phyloP scores from a whole-genome alignment of 768 basidiomycete species.

The Boletellus sp. region DNA sequence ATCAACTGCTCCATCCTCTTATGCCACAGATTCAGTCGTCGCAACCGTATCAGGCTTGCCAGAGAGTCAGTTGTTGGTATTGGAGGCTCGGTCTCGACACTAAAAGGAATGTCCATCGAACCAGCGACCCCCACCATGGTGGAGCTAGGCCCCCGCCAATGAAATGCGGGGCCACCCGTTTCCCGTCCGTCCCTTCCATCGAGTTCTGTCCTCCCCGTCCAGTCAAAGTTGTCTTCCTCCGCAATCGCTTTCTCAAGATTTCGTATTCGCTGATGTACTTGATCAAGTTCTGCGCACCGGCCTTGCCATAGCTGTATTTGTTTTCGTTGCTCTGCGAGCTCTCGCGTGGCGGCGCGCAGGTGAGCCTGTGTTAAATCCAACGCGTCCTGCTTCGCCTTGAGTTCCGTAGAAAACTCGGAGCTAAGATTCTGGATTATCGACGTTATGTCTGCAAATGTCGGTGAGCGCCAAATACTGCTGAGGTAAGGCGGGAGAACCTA shows the following conservation, averaged over 20 bases:
- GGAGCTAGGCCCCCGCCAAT: slow-evolving; percentile 61
- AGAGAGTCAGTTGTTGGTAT: slow-evolving; percentile 58
- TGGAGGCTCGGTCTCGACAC: slow-evolving; percentile 70
- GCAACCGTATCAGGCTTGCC: slow-evolving; percentile 63
- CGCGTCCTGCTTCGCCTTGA: slow-evolving; percentile 80
- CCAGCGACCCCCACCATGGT: slow-evolving; percentile 64
- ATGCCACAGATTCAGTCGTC: slow-evolving; percentile 83
- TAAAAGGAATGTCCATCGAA: slow-evolving; percentile 58
- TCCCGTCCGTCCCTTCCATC: slow-evolving; percentile 38
- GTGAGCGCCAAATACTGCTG: slow-evolving; percentile 7
- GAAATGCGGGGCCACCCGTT: slow-evolving; percentile 54
- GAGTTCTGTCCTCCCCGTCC: slow-evolving; percentile 70
- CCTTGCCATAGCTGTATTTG: slow-evolving; percentile 76
- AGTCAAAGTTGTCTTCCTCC: slow-evolving; percentile 83
- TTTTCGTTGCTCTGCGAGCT: slow-evolving; percentile 86
- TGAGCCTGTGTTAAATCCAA: slow-evolving; percentile 87
- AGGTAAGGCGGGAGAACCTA: slow-evolving; percentile 23
- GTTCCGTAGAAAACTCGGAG: slow-evolving; percentile 76
- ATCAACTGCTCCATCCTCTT: slow-evolving; percentile 72
- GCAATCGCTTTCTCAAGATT: slow-evolving; percentile 78
- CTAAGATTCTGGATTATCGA: slow-evolving; percentile 77
- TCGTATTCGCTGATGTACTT: slow-evolving; percentile 71
- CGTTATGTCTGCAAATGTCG: slow-evolving; percentile 62
- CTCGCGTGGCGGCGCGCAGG: slow-evolving; percentile 83
- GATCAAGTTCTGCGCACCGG: slow-evolving; percentile 74